Evolutionary conservation across 768 basidiomycete species (phyloP), one percentile per base, ranked within the genome.

Genomic region (Agaricus blazei): DNA sequence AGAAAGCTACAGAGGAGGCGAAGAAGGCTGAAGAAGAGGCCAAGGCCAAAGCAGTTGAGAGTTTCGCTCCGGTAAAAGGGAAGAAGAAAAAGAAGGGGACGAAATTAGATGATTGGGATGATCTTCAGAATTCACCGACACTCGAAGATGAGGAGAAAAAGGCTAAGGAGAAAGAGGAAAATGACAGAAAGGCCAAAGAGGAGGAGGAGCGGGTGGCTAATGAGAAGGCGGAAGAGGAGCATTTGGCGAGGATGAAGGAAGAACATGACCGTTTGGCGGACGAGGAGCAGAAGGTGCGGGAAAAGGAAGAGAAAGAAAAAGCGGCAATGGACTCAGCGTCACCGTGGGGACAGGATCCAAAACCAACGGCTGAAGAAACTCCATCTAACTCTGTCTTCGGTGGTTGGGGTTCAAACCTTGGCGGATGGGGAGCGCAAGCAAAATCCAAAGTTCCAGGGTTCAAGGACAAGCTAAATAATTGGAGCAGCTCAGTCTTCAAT

Each of bases 311-410:
- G 28, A 51, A 56, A 23, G 56, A 62, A 48, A 51, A 62, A 50
- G 55, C 56, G 44, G 54, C 55, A 44, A 63, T 59, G 42, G 63
- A 64, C 19, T 56, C 53, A 56, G 56, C 59, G 40, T 57, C 41
- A 55, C 59, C n/a, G 49, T 59, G 38, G 52, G 60, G 52, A 60
- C 53, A 37, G 55, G 54, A 50, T 48, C 57, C 42, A 52, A n/a
- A 29, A 34, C 28, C 47, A 12, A 47, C 23, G 23, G 38, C 23
- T 24, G 54, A 56, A 14, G 56, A 48, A 1, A 38, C 28, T 41
- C 53, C 45, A 9, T 56, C 55, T 51, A 64, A 61, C 37, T 56
- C 54, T 6, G 12, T 56, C 40, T 56, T 60, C n/a, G 49, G 56
- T 38, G 31, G 36, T 48, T 48, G 54, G 47, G 28, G 42, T 34